Percentiles rank a stretch among this genome's conserved stretches.
phyloP scores from a whole-genome alignment of 768 basidiomycete species.

The Agrocybe chaxingu region DNA sequence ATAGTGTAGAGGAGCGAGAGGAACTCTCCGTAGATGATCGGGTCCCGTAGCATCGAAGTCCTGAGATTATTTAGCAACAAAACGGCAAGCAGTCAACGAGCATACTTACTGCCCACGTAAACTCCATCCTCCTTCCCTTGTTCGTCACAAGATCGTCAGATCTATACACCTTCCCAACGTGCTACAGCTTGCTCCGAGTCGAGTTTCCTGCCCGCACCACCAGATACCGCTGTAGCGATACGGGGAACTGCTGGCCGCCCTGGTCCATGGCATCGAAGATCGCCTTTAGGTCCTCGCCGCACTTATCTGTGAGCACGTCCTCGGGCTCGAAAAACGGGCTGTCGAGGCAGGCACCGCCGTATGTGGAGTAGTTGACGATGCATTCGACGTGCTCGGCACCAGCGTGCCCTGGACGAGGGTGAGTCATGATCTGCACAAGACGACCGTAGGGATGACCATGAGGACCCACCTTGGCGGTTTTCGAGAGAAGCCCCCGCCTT shows the following conservation, averaged over 20 bases:
- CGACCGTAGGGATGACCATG: not conserved
- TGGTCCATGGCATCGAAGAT: constrained; percentile 98
- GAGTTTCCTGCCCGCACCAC: constrained; percentile 90
- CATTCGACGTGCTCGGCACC: constrained; percentile 87
- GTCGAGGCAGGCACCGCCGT: constrained; percentile 91
- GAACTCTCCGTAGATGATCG: constrained; percentile 96
- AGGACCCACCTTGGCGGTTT: too few species aligned
- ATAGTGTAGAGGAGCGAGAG: constrained; percentile 81
- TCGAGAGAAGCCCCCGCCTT: constrained; percentile 78
- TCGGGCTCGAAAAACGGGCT: constrained; percentile 98
- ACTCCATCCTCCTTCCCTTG: constrained; percentile 98
- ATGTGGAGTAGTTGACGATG: constrained; percentile 86
- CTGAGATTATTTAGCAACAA: constrained; percentile 32
- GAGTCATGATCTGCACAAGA: constrained; percentile 7
- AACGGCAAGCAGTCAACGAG: not conserved
- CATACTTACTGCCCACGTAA: constrained; percentile 78
- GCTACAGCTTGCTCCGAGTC: constrained; percentile 84
- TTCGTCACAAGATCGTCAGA: constrained; percentile 96
- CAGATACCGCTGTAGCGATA: constrained; percentile 91
- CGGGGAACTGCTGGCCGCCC: constrained; percentile 94
- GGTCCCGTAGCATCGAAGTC: constrained; percentile 97
- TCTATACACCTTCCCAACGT: constrained; percentile 91
- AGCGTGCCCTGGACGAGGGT: constrained; percentile 68
- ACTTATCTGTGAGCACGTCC: constrained; percentile 94
- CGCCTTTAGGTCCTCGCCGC: constrained; percentile 95